Evolutionary conservation across 441 rosid species (phyloP).

Genomic region (Capsella rubella): DNA sequence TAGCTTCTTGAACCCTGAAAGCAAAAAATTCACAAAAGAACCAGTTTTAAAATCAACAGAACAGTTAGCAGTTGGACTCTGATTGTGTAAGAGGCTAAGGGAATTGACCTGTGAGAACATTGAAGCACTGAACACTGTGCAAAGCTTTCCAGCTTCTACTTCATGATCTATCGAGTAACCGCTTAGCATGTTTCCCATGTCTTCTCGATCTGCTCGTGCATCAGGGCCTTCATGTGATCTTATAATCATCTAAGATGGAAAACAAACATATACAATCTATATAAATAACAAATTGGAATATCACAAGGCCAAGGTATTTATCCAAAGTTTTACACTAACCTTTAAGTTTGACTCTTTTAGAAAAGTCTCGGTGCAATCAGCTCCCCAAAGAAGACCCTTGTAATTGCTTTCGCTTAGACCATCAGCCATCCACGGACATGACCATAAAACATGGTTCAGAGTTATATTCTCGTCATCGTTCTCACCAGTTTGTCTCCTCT

Average conservation of each 20-base stretch:
- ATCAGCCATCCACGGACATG: conserved; percentile 52
- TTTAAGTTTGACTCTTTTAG: conserved; percentile 49
- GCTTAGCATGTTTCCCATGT: conserved; percentile 48
- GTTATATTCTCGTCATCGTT: conserved; percentile 42
- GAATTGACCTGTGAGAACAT: conserved; percentile 46
- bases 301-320: not conserved
- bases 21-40: conserved; percentile 5
- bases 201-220: conserved; percentile 49
- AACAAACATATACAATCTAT: conserved; percentile 9
- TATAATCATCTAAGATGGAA: conserved; percentile 49
- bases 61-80: not conserved
- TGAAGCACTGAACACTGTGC: conserved; percentile 49
- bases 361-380: conserved; percentile 51
- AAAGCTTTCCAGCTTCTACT: conserved; percentile 51
- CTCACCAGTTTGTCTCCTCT: conserved; percentile 49
- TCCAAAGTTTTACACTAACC: conserved; percentile 27
- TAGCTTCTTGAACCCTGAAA: conserved; percentile 46
- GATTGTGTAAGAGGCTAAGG: not conserved
- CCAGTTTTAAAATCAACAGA: conserved; percentile 16
- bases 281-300: not conserved
- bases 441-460: conserved; percentile 52
- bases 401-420: conserved; percentile 47
- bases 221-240: conserved; percentile 57
- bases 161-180: conserved; percentile 50
- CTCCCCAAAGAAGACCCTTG: conserved; percentile 56